phyloP scores from a whole-genome alignment of 768 basidiomycete genomes.

The Mycena amicta region DNA sequence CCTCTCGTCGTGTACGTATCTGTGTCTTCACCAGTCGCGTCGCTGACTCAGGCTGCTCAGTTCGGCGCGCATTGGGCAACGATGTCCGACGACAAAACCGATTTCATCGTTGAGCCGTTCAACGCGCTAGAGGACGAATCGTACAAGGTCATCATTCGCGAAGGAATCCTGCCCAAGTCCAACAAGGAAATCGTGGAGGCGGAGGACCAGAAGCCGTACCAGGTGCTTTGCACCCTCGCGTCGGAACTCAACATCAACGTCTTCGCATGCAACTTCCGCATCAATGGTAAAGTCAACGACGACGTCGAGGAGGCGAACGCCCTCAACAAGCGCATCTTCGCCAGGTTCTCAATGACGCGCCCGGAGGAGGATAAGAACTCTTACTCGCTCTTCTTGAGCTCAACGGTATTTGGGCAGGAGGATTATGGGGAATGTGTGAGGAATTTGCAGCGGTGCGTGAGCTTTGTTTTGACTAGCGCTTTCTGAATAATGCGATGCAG shows the following conservation, averaged over 20 bases:
- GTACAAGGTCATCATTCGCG: conserved; percentile 33
- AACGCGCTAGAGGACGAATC: conserved; percentile 21
- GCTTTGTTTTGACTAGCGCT: too few species aligned
- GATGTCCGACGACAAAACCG: conserved; percentile 33
- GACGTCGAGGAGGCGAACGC: conserved; percentile 45
- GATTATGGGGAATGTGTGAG: conserved; percentile 35
- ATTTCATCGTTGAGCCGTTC: conserved; percentile 42
- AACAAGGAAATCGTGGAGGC: conserved; percentile 32
- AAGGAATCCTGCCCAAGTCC: conserved; percentile 27
- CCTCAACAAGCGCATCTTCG: conserved; percentile 41
- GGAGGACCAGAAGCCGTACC: conserved; percentile 26
- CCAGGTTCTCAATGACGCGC: conserved; percentile 38
- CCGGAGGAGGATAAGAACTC: conserved; percentile 20
- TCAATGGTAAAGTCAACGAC: conserved; percentile 34
- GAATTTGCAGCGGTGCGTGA: conserved; percentile 39
- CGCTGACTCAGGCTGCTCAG: conserved; percentile 16
- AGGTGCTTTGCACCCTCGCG: conserved; percentile 30
- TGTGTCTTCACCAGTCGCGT: neutral
- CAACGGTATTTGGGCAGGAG: conserved; percentile 32
- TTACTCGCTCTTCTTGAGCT: conserved; percentile 31
- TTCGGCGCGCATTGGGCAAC: conserved; percentile 42
- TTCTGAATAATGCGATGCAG: too few species aligned
- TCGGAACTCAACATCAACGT: conserved; percentile 48
- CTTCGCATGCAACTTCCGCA: conserved; percentile 46
- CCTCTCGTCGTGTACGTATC: conserved; percentile 32